Percentiles rank a stretch among this genome's conserved stretches.
These are phyloP conservation scores for Daldinia grandis DNA, from an alignment of 495 filamentous ascomycete species.

Conservation along the genomic window DNA sequence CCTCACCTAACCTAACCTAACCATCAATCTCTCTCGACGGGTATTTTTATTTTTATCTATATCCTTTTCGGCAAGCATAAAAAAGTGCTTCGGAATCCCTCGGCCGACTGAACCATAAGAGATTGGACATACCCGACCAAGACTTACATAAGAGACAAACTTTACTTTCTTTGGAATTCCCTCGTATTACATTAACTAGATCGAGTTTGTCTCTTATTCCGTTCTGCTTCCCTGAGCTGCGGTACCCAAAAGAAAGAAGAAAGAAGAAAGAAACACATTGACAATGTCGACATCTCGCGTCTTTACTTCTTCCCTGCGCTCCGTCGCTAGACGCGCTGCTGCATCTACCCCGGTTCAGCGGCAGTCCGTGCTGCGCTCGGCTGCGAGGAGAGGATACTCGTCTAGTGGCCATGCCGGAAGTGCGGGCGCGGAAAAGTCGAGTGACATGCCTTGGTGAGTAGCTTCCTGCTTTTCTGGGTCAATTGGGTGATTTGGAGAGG, in stretches of 20 bases:
- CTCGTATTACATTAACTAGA: background rate
- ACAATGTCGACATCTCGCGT: conserved; percentile 27
- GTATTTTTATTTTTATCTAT: background rate
- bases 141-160: conserved; percentile 1
- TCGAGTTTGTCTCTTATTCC: background rate
- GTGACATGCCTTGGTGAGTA: conserved; percentile 45
- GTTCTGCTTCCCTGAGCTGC: background rate
- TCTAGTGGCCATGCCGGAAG: conserved; percentile 20
- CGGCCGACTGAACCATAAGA: background rate
- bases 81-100: background rate
- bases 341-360: conserved; percentile 1
- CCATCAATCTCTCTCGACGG: too few species aligned
- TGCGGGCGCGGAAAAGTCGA: conserved; percentile 32
- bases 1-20: too few species aligned
- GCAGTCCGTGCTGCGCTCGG: conserved; percentile 1
- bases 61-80: background rate
- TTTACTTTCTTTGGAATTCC: background rate
- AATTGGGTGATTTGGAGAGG: background rate
- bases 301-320: conserved; percentile 16
- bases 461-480: background rate
- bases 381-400: conserved; percentile 28
- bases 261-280: too few species aligned
- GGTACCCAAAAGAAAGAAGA: too few species aligned
- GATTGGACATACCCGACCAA: background rate
- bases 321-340: conserved; percentile 18